Base-by-base conservation (phyloP, 2,329 filamentous ascomycete genomes). In the Pestalotiopsis sp. region DNA sequence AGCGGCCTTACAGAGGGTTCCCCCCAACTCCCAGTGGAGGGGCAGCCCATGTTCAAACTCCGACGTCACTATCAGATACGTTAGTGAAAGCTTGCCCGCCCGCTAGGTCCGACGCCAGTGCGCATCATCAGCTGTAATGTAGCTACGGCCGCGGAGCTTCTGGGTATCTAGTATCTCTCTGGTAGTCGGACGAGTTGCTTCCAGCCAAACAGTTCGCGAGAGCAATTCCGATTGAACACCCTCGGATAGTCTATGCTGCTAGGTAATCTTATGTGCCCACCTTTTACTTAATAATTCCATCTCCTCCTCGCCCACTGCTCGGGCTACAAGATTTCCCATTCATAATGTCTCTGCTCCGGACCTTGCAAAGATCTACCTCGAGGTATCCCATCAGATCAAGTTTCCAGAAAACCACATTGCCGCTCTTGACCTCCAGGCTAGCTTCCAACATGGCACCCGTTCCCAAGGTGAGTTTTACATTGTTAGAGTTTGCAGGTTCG, bases 361-460 rank as follows among this genome's bases (percentile, higher is more conserved):
- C 65, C 52, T 61, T 78, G 49, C 75, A 76, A 38, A 77, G 71
- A 68, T 73, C 72, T 31, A 70, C 73, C 17, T 71, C 75, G 27
- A 71, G 74, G 57, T 58, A 75, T 60, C 64, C 72, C 39, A 62
- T 76, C n/a, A 61, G 38, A 59, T 74, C 69, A 66, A 77, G 76
- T 17, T 78, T 78, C 39, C 76, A 76, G 69, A 76, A 72, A 72
- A 71, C 68, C 7, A 78, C 62, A 60, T 73, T 79, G 3, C 77
- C 77, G n/a, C 66, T 75, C 60, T 63, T 79, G 67, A 69, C 68
- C 65, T 69, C 74, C 17, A 75, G 76, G 68, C 70, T 74, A 70
- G 74, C 75, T 56, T 78, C 77, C 56, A 78, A 73, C 56, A 77
- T 73, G 70, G 62, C 73, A 39, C 72, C 76, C n/a, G 63, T 68